Evolutionary conservation across 345 rosid species (phyloP), one percentile per base, ranked within the genome.

Genomic region (Mercurialis annua): DNA sequence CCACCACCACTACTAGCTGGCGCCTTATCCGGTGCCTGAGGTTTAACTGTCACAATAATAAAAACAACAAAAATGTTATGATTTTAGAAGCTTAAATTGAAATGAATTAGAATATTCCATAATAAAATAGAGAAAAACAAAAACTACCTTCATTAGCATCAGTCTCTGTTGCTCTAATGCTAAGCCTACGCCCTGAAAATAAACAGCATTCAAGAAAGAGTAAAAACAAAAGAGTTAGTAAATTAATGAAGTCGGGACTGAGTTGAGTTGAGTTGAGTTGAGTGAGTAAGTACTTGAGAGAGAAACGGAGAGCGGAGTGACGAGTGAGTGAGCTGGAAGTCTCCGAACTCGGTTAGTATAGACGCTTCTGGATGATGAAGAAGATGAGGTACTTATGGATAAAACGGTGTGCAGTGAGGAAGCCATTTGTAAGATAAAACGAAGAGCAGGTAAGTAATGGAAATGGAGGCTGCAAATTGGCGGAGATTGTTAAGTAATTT

Each of bases 121-220:
- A n/a, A n/a, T 42, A 3, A 15, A 66, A 40, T 18, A 43, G 2
- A 4, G 16, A 27, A 21, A 26, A 33, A 48, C 23, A 7, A 3
- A 26, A 55, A 44, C 69, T 50, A 94, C 99, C 92, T 85, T 89
- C 87, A 62, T 94, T 78, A 0, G 92, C 75, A 66, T 89, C 92
- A 8, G 96, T 84, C 71, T 91, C 96, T 58, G 89, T 82, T 21
- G 96, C 97, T 82, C 89, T 85, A 60, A 89, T 80, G 5, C 85
- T 79, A 65, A 87, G 66, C 64, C 90, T 86, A 70, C 90, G 68
- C 49, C 88, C 99, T 94, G 78, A 10, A 72, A 76, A n/a, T n/a
- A n/a, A n/a, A 70, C 27, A 49, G 1, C 26, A 60, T 30, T 34
- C 44, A 40, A 1, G 10, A 40, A 40, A 40, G 11, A 40, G 11